Base-by-base conservation (phyloP, 129 eudicot species). In the Flaveria ramosissima region DNA sequence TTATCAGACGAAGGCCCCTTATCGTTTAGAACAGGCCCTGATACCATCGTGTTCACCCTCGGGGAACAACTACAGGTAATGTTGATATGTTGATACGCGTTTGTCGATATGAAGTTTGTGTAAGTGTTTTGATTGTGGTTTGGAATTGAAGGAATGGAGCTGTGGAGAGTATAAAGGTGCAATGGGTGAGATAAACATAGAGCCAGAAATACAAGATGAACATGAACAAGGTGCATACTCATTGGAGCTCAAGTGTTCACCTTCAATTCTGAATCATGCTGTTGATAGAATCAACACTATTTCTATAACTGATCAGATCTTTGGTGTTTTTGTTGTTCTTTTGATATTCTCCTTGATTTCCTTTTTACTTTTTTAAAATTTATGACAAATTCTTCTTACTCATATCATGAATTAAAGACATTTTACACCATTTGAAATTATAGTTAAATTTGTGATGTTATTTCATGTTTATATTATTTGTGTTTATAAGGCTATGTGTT, bases 11-110 rank as follows among this genome's bases (percentile, higher is more conserved):
- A 67, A 67, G 83, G 89, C 4, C 81, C 84, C 0, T 46, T 79
- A 39, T 84, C 89, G 2, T 84, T 88, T 43, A 70, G 83, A 69
- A 78, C 85, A 1, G 80, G 84, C 61, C 86, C 86, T 0, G 87
- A 82, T 17, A 86, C 90, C 0, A 85, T 88, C 20, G 77, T 91
- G 23, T 85, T 91, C 72, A 84, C 92, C 12, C 68, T 91, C 42
- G 95, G 97, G 45, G 87, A 83, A 69, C 85, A 83, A 73, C 79
- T 88, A 15, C 84, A 81, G 92, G 97, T 91, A 88, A 74, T 10
- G 2, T 59, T 21, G 2, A 9, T 21, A 74, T 10, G 2, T 59
- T 21, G 2, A 9, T 21, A 21, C 2, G 16, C 12, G 3, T 3
- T 23, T 59, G 10, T 3, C 21, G 23, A 59, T 59, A 7, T 23